Conservation (phyloP, 768 basidiomycete genomes). For the Piloderma croceum region DNA sequence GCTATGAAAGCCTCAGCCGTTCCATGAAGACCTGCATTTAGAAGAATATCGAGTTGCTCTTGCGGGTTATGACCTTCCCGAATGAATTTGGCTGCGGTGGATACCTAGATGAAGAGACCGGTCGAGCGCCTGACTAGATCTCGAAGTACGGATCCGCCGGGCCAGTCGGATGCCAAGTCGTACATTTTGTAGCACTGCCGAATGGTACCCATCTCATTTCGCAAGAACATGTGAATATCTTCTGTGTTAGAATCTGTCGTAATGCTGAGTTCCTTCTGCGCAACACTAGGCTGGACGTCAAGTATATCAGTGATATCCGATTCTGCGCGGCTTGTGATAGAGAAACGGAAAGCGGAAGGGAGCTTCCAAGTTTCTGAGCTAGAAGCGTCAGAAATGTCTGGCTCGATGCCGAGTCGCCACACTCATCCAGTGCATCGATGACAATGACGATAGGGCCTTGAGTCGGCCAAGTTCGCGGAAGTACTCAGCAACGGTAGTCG, state of each 20-base stretch:
- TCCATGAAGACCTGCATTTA: too few relatives aligned
- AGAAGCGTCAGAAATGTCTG: too few relatives aligned
- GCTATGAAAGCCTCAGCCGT: too few relatives aligned
- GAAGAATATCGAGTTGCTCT: too few relatives aligned
- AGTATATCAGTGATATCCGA: slow-evolving; percentile 11
- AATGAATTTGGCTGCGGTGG: slow-evolving; percentile 17
- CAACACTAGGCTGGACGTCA: not conserved
- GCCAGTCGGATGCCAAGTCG: slow-evolving; percentile 13
- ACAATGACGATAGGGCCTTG: slow-evolving; percentile 4
- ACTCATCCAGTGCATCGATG: slow-evolving; percentile 1
- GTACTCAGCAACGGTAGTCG: slow-evolving; percentile 13
- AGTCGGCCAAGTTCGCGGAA: slow-evolving; percentile 10
- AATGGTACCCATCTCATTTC: too few relatives aligned
- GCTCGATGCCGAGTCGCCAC: too few relatives aligned
- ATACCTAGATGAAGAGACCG: slow-evolving; percentile 22
- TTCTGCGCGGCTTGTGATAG: slow-evolving; percentile 17
- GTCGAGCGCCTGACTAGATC: slow-evolving; percentile 6
- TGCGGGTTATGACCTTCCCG: slow-evolving; percentile 10
- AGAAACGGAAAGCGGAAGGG: slow-evolving; percentile 12
- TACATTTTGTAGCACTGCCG: too few relatives aligned
- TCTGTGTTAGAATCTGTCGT: too few relatives aligned
- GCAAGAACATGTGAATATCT: too few relatives aligned
- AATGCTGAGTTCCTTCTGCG: too few relatives aligned
- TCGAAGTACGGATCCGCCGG: slow-evolving; percentile 6
- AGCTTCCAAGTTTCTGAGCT: too few relatives aligned